A percentile compares a stretch with the other conserved stretches of the same genome.
Conservation (phyloP, 192 early-diverging fungal species). For the Dispira simplex region DNA sequence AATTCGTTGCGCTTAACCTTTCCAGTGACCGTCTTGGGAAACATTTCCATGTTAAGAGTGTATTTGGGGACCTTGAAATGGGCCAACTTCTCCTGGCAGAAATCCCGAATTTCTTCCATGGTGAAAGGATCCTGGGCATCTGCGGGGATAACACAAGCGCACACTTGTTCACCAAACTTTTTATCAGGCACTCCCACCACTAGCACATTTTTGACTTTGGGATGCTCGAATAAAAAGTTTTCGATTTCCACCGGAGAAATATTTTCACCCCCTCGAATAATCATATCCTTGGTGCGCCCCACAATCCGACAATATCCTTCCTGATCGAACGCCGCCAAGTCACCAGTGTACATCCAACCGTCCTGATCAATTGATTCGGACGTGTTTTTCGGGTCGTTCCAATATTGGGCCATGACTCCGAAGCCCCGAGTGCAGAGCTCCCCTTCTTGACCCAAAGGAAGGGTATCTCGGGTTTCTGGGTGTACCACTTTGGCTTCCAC, state of each 20-base stretch:
- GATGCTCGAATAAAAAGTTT: slow-evolving; percentile 2
- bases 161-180: not conserved
- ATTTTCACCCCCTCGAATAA: slow-evolving; percentile 7
- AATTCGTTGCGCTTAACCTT: not conserved
- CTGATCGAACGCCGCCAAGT: slow-evolving; percentile 15
- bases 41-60: not conserved
- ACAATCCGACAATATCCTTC: slow-evolving; percentile 14
- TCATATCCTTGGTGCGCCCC: slow-evolving; percentile 13
- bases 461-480: slow-evolving; percentile 19
- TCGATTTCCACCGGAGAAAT: slow-evolving; percentile 2
- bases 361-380: slow-evolving; percentile 9
- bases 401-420: slow-evolving; percentile 32
- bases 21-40: not conserved
- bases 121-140: not conserved
- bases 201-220: not conserved
- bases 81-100: not conserved
- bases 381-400: slow-evolving; percentile 15
- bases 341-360: slow-evolving; percentile 21
- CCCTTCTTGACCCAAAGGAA: slow-evolving; percentile 27
- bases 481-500: slow-evolving; percentile 29
- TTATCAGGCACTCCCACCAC: not conserved
- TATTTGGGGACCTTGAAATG: not conserved
- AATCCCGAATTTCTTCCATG: not conserved
- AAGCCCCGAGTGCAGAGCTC: slow-evolving; percentile 62
- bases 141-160: not conserved